phyloP scores from a whole-genome alignment of 2,329 filamentous ascomycete species.

The Cucurbitaria berberidis region DNA sequence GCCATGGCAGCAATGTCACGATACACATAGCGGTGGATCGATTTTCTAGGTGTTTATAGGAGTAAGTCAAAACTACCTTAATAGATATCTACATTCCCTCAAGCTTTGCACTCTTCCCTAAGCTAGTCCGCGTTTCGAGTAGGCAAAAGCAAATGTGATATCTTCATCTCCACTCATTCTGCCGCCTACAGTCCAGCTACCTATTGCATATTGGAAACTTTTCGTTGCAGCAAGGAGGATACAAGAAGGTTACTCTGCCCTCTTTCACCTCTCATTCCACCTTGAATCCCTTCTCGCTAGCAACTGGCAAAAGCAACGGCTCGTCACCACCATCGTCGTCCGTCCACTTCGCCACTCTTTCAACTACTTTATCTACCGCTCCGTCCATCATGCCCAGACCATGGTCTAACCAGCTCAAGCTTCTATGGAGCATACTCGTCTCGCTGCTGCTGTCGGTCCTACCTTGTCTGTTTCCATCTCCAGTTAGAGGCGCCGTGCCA shows the following conservation, averaged over 20 bases:
- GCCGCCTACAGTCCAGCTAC: too few species aligned
- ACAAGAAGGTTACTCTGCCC: too few species aligned
- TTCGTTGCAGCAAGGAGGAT: too few species aligned
- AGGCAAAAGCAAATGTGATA: too few species aligned
- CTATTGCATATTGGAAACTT: too few species aligned
- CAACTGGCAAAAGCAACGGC: conserved; percentile 27
- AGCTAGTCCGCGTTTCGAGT: too few species aligned
- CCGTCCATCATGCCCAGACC: conserved; percentile 29
- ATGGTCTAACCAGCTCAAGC: conserved; percentile 23
- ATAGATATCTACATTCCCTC: conserved; percentile 4
- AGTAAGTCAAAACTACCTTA: conserved; percentile 4
- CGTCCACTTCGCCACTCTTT: conserved; percentile 30
- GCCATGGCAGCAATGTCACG: conserved; percentile 45
- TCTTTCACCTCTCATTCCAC: too few species aligned
- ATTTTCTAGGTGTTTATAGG: conserved; percentile 41
- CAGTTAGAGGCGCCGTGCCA: conserved; percentile 3
- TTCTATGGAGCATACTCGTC: not conserved
- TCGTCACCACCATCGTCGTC: conserved; percentile 29
- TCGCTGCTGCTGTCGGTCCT: not conserved
- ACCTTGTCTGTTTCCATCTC: not conserved
- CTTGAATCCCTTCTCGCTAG: too few species aligned
- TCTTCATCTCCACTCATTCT: not conserved
- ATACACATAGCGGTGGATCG: not conserved
- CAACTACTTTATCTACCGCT: conserved; percentile 24
- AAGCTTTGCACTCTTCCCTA: not conserved